phyloP scores from a whole-genome alignment of 2,329 filamentous ascomycete genomes.

The Ceratocystis albifundus region DNA sequence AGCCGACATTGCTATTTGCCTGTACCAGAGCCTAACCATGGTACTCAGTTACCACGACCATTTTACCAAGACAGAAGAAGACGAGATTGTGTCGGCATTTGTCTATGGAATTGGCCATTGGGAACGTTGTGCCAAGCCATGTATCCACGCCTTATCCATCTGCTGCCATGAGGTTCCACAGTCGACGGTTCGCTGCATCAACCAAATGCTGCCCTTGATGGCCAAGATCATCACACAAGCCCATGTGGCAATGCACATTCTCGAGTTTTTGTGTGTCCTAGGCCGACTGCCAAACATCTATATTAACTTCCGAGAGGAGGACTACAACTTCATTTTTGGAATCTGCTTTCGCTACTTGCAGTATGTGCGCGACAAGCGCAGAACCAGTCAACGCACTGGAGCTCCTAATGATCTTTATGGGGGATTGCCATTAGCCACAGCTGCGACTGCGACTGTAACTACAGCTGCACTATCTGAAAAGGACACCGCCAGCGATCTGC shows the following conservation, averaged over 20 bases:
- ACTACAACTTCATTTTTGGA: slow-evolving; percentile 87
- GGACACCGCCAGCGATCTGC: slow-evolving; percentile 56
- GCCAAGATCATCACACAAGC: slow-evolving; percentile 90
- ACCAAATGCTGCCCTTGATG: slow-evolving; percentile 84
- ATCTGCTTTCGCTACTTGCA: slow-evolving; percentile 92
- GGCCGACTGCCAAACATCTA: slow-evolving; percentile 75
- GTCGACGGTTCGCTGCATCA: slow-evolving; percentile 73
- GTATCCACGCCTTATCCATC: slow-evolving; percentile 87
- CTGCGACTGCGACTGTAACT: slow-evolving; percentile 14
- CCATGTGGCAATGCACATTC: slow-evolving; percentile 81
- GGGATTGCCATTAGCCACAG: slow-evolving; percentile 20
- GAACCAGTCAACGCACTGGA: slow-evolving; percentile 36
- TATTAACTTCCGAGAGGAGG: slow-evolving; percentile 78
- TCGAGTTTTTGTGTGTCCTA: slow-evolving; percentile 87
- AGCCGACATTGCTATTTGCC: slow-evolving; percentile 75
- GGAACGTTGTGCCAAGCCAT: slow-evolving; percentile 80
- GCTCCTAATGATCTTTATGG: slow-evolving; percentile 8
- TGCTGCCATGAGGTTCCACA: slow-evolving; percentile 90
- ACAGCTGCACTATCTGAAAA: slow-evolving; percentile 25
- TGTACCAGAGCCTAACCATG: slow-evolving; percentile 78
- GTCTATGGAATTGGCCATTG: slow-evolving; percentile 71
- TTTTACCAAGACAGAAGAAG: slow-evolving; percentile 73
- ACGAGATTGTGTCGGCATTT: slow-evolving; percentile 79
- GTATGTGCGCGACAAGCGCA: slow-evolving; percentile 61
- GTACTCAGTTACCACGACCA: slow-evolving; percentile 81